Conservation (phyloP, 148 eudicot genomes). For the Spergularia marina region DNA sequence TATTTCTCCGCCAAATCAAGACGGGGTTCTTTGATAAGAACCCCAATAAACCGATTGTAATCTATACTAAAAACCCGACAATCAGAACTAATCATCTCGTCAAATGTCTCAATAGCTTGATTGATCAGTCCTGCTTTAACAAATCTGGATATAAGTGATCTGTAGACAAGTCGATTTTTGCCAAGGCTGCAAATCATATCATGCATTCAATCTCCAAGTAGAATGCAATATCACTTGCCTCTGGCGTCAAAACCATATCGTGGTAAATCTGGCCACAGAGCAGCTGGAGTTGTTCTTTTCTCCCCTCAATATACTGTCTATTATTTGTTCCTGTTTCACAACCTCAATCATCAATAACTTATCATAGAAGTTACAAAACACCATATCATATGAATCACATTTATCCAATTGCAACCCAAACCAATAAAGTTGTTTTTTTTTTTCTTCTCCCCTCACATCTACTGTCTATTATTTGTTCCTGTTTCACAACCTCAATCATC, state of each 20-base stretch:
- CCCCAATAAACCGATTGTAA: slow-evolving; percentile 88
- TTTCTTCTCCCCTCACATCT: neutral
- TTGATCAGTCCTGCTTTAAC: slow-evolving; percentile 83
- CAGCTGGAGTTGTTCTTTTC: slow-evolving; percentile 4
- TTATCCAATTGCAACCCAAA: too few relatives aligned
- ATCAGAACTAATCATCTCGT: slow-evolving; percentile 79
- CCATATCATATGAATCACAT: too few relatives aligned
- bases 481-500: slow-evolving; percentile 3
- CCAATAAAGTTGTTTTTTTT: neutral
- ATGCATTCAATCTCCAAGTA: slow-evolving; percentile 38
- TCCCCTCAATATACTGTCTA: neutral
- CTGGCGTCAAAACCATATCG: slow-evolving; percentile 27
- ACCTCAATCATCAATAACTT: slow-evolving; percentile 1
- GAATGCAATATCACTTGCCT: slow-evolving; percentile 48
- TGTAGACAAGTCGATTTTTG: slow-evolving; percentile 65
- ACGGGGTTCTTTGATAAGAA: slow-evolving; percentile 60
- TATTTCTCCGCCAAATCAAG: slow-evolving; percentile 73
- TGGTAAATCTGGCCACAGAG: slow-evolving; percentile 2
- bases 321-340: slow-evolving; percentile 14
- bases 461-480: slow-evolving; percentile 7
- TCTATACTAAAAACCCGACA: slow-evolving; percentile 81
- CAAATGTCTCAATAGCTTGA: slow-evolving; percentile 74
- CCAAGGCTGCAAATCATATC: slow-evolving; percentile 77
- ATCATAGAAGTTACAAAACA: too few relatives aligned
- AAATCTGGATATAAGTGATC: slow-evolving; percentile 65